These are phyloP conservation scores for Alternaria solani DNA, from an alignment of 2,329 filamentous ascomycete species.

Conservation along the genomic window DNA sequence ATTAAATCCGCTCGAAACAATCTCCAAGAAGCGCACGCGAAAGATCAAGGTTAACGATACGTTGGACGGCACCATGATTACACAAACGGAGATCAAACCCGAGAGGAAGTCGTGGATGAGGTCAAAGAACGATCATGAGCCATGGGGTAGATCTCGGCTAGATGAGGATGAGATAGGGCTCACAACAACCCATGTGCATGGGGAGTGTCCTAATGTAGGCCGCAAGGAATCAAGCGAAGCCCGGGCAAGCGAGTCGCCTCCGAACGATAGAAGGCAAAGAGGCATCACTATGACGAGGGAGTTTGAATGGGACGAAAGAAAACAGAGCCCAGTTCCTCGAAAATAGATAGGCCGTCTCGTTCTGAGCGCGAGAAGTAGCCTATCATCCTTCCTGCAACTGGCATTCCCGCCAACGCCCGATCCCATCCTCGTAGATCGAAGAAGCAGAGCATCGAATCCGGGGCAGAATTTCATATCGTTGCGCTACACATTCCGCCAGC, in stretches of 20 bases:
- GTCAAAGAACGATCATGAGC: constrained; percentile 10
- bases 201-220: not conserved
- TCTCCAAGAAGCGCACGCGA: constrained; percentile 32
- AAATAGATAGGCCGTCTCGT: not conserved
- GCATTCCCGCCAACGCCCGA: not conserved
- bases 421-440: too few species aligned
- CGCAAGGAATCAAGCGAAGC: constrained; percentile 4
- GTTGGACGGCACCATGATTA: constrained; percentile 22
- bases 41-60: constrained; percentile 27
- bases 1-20: constrained; percentile 29
- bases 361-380: not conserved
- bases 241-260: not conserved
- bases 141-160: constrained; percentile 24
- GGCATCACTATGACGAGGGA: constrained; percentile 29
- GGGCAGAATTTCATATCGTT: not conserved
- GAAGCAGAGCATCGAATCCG: too few species aligned
- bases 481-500: not conserved
- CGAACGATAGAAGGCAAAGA: constrained; percentile 5
- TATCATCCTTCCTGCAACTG: not conserved
- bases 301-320: constrained; percentile 33
- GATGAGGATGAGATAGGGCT: constrained; percentile 35
- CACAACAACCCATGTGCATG: constrained; percentile 26
- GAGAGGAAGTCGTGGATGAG: constrained; percentile 6
- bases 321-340: not conserved
- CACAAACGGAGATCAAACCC: not conserved